phyloP scores from a whole-genome alignment of 2,329 filamentous ascomycete genomes.

The Fusarium palustre region DNA sequence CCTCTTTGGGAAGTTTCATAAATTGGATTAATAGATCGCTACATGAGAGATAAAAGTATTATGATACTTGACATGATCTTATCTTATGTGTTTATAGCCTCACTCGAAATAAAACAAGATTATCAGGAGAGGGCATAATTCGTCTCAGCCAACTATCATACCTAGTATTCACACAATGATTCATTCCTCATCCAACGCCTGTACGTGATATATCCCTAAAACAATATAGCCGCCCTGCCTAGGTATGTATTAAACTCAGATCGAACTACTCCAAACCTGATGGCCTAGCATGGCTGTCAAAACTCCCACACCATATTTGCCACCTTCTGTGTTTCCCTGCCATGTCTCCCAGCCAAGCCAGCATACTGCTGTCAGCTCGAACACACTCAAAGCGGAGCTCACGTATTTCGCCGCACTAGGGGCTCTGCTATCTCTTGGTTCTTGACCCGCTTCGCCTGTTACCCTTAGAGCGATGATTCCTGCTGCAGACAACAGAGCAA shows the following conservation, averaged over 20 bases:
- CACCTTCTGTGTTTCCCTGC: constrained; percentile 41
- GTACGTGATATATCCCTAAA: constrained; percentile 23
- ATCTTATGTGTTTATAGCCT: not conserved
- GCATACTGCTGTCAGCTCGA: constrained; percentile 51
- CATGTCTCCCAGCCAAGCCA: constrained; percentile 52
- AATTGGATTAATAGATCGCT: too few relatives aligned
- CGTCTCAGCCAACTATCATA: not conserved
- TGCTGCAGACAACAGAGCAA: constrained; percentile 45
- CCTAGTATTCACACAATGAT: constrained; percentile 12
- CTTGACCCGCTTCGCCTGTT: constrained; percentile 45
- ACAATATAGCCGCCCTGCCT: constrained; percentile 3
- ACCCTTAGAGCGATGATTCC: constrained; percentile 49
- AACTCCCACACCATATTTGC: constrained; percentile 46
- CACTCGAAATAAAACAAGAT: not conserved
- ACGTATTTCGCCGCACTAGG: constrained; percentile 42
- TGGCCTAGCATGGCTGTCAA: constrained; percentile 51
- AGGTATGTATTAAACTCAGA: constrained; percentile 26
- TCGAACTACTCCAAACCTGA: constrained; percentile 44
- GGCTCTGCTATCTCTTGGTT: constrained; percentile 16
- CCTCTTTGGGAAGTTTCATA: constrained; percentile 3
- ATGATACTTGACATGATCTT: not conserved
- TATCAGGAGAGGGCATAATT: not conserved
- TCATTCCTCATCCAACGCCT: constrained; percentile 23
- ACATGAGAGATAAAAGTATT: too few relatives aligned
- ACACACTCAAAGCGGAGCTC: constrained; percentile 48